These are phyloP conservation scores for Tetratostichococcus sp. DNA, from an alignment of 139 green algal genomes.

Conservation along the genomic window DNA sequence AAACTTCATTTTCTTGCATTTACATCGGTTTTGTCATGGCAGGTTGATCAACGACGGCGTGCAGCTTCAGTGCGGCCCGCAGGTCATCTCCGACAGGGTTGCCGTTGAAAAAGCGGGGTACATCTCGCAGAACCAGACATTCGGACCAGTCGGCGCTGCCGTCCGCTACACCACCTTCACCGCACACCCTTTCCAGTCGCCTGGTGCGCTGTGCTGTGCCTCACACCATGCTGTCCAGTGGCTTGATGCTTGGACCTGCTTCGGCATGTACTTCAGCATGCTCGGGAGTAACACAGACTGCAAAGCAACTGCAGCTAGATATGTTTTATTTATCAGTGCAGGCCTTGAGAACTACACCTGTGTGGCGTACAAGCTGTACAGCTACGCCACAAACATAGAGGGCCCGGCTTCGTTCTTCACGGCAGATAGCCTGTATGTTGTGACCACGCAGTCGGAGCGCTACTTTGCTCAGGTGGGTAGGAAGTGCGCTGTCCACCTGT, in stretches of 20 bases:
- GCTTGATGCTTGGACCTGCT: no score
- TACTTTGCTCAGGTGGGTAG: background rate
- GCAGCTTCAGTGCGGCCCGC: background rate
- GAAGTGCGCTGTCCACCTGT: no score
- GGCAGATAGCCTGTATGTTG: background rate
- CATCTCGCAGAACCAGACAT: background rate
- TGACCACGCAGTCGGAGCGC: background rate
- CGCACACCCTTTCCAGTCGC: background rate
- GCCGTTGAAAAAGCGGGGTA: background rate
- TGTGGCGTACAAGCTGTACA: background rate
- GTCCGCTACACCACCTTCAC: background rate
- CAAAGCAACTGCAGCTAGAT: no score
- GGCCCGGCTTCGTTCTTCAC: background rate
- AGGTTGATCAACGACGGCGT: background rate
- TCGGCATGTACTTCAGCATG: no score
- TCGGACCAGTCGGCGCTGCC: background rate
- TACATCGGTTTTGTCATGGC: no score
- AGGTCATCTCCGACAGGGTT: background rate
- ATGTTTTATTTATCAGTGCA: background rate
- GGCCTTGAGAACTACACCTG: background rate
- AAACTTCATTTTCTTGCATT: no score
- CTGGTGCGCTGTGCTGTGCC: no score
- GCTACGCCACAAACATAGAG: background rate
- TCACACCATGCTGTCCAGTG: no score
- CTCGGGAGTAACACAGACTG: no score